phyloP scores from a whole-genome alignment of 2,329 filamentous ascomycete genomes.

The Xylaria sp. region DNA sequence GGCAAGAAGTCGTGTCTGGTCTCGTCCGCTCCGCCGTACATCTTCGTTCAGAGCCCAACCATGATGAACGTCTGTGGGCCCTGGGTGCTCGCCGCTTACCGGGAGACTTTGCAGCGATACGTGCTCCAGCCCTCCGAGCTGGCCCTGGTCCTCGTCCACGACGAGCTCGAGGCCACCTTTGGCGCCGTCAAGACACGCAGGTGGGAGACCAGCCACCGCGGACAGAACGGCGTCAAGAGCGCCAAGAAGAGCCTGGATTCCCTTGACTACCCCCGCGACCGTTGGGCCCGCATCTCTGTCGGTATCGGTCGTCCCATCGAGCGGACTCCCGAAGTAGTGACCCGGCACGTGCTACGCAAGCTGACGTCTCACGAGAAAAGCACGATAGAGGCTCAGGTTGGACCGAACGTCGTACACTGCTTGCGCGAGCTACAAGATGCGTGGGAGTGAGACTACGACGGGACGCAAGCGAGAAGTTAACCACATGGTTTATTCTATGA shows the following conservation, averaged over 20 bases:
- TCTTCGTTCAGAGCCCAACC: constrained; percentile 77
- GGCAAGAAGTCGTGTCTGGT: constrained; percentile 59
- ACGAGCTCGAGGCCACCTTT: constrained; percentile 81
- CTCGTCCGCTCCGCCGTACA: constrained; percentile 63
- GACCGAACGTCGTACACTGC: constrained; percentile 61
- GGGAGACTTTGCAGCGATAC: constrained; percentile 59
- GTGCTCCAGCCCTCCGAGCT: constrained; percentile 47
- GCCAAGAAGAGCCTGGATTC: constrained; percentile 62
- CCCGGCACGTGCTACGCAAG: constrained; percentile 78
- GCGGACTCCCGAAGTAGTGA: constrained; percentile 73
- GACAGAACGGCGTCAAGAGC: constrained; percentile 81
- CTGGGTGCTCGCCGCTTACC: constrained; percentile 74
- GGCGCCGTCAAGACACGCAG: constrained; percentile 73
- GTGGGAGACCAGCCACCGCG: constrained; percentile 71
- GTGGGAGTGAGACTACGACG: constrained; percentile 42
- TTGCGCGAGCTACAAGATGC: constrained; percentile 58
- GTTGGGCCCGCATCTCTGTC: constrained; percentile 73
- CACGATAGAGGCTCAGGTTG: constrained; percentile 62
- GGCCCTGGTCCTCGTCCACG: constrained; percentile 81
- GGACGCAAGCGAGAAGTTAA: background rate
- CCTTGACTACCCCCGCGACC: constrained; percentile 53
- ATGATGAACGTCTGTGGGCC: constrained; percentile 88
- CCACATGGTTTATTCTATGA: background rate
- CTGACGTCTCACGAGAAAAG: constrained; percentile 65
- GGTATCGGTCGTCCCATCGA: constrained; percentile 86